Percentiles rank a stretch among this genome's conserved stretches.
Conservation (phyloP, 805 yeast species). For the Candida namnaoensis region DNA sequence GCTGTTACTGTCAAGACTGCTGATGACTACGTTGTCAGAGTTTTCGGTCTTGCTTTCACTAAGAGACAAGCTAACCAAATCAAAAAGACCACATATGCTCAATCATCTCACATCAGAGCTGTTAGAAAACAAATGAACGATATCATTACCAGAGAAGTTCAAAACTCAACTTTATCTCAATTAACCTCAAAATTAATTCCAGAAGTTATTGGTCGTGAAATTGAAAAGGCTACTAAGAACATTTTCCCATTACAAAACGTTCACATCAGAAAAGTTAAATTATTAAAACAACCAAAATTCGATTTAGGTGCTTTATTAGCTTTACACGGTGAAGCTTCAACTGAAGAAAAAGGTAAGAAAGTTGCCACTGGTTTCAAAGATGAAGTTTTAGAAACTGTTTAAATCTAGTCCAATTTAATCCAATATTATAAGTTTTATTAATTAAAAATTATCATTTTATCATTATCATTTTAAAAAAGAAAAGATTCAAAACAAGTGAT, state of each 20-base stretch:
- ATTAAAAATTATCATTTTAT: background rate
- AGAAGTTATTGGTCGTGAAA: conserved; percentile 98
- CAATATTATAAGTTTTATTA: conserved; percentile 2
- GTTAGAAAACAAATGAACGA: conserved; percentile 95
- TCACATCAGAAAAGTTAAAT: conserved; percentile 97
- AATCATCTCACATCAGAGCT: conserved; percentile 94
- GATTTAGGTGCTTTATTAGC: conserved; percentile 94
- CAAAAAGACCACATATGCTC: conserved; percentile 97
- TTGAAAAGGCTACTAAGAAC: conserved; percentile 90
- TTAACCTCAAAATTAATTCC: conserved; percentile 96
- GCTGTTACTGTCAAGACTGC: conserved; percentile 97
- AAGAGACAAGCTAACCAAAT: conserved; percentile 95
- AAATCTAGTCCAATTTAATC: conserved; percentile 24
- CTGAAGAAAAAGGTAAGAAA: conserved; percentile 97
- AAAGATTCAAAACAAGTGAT: too few relatives aligned
- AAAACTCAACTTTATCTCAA: conserved; percentile 92
- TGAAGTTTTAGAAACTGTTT: conserved; percentile 95
- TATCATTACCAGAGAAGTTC: conserved; percentile 93
- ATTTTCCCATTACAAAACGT: conserved; percentile 98
- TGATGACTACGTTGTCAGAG: conserved; percentile 94
- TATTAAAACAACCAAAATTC: conserved; percentile 97
- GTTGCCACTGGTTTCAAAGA: conserved; percentile 95
- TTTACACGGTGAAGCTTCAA: conserved; percentile 92
- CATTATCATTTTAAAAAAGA: too few relatives aligned
- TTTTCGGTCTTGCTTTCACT: conserved; percentile 97